Base-by-base conservation (phyloP, 331 rosid genomes). In the Telfairia occidentalis region DNA sequence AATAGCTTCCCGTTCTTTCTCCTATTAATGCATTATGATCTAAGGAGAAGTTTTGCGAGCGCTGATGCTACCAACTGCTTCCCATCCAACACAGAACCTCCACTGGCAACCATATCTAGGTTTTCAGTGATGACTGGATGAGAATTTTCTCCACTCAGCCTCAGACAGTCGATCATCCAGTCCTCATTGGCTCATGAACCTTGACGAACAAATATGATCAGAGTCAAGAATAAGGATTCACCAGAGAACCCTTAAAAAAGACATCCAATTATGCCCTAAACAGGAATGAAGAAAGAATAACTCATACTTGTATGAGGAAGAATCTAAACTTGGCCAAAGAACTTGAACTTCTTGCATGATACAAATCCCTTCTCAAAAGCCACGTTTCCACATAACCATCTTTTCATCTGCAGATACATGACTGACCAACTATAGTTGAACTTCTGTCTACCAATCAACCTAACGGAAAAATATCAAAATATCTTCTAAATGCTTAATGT, bases 41-140 rank as follows among this genome's bases (percentile, higher is more conserved):
- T 76, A 91, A 46, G 50, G 88, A 65, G 67, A 86, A 71, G 85
- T 83, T 86, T 87, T 78, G 82, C 83, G 71, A 91, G 88, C 83
- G 90, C 91, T 19, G 81, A 76, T 18, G 71, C 82, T 53, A 90
- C 75, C 70, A 81, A 78, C 64, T 87, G 86, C 34, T 81, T 87
- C 81, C 87, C 87, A 77, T 40, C 60, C 9, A 57, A 50, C 34
- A 60, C 46, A 19, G 63, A 63, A 54, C 76, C 82, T 71, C 78
- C 83, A 30, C 26, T 82, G 5, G 84, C 57, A 71, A 84, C 96
- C 97, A 94, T 94, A 49, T 75, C 71, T 5, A 11, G 35, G 0
- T 49, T 53, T 53, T n/a, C 28, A 48, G 60, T 3, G 72, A 65
- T 37, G 71, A n/a, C 19, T 2, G 37, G 75, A 28, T 2, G 60